phyloP scores from a whole-genome alignment of 768 basidiomycete species.

The Podaxis carcinomalis region DNA sequence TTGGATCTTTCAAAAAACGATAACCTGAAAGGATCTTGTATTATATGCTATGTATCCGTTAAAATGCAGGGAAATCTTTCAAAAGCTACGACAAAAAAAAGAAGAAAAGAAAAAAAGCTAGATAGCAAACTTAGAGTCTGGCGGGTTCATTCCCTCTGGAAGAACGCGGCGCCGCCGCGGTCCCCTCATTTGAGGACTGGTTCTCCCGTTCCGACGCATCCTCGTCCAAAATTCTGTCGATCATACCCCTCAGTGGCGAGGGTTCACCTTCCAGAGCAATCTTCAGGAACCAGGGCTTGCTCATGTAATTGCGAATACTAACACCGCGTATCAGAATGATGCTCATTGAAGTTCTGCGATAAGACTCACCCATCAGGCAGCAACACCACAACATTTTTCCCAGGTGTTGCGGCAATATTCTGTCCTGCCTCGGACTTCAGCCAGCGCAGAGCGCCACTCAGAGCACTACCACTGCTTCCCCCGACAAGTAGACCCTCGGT shows the following conservation, averaged over 20 bases:
- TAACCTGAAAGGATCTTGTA: not conserved
- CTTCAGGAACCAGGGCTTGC: constrained; percentile 86
- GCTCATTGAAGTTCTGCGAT: not conserved
- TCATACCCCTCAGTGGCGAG: constrained; percentile 46
- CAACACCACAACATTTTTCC: constrained; percentile 84
- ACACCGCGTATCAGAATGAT: not conserved
- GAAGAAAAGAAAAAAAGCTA: not conserved
- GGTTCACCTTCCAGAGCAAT: constrained; percentile 55
- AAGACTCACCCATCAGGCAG: constrained; percentile 81
- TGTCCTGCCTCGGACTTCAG: constrained; percentile 67
- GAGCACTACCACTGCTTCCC: constrained; percentile 86
- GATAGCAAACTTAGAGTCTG: not conserved
- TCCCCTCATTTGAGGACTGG: not conserved
- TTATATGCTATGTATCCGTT: not conserved
- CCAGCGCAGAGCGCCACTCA: constrained; percentile 77
- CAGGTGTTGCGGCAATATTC: constrained; percentile 57
- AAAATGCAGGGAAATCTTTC: not conserved
- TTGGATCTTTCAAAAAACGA: not conserved
- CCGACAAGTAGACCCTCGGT: constrained; percentile 89
- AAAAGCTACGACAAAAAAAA: not conserved
- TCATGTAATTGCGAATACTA: constrained; percentile 92
- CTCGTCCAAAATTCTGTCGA: constrained; percentile 27
- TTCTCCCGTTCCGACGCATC: not conserved
- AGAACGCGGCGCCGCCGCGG: not conserved
- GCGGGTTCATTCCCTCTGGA: not conserved